Evolutionary conservation across 495 filamentous ascomycete genomes (phyloP).

Genomic region (Penicillium manginii): DNA sequence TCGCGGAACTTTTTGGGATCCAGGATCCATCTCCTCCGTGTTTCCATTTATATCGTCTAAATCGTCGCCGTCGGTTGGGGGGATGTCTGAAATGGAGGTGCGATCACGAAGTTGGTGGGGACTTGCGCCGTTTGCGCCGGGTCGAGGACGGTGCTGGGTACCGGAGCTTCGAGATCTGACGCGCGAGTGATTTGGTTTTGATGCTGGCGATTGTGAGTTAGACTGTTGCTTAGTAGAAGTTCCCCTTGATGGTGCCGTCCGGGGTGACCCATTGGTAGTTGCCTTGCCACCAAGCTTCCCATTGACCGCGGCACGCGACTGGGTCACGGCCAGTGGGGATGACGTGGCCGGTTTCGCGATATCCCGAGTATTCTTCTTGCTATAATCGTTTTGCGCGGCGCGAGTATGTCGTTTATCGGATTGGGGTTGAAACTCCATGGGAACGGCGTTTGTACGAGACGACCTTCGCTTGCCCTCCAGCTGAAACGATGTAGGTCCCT

Average conservation of each 20-base stretch:
- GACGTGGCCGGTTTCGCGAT: slow-evolving; percentile 34
- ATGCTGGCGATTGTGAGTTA: slow-evolving; percentile 36
- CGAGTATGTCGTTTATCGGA: slow-evolving; percentile 66
- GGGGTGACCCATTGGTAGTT: slow-evolving; percentile 40
- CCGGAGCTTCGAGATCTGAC: slow-evolving; percentile 40
- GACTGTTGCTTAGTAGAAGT: slow-evolving; percentile 26
- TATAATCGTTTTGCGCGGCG: slow-evolving; percentile 38
- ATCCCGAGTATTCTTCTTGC: slow-evolving; percentile 28
- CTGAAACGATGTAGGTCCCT: slow-evolving; percentile 84
- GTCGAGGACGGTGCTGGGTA: slow-evolving; percentile 22
- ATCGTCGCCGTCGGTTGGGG: slow-evolving; percentile 11
- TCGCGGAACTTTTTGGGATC: slow-evolving; percentile 40
- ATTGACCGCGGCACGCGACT: slow-evolving; percentile 36
- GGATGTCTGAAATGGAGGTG: slow-evolving; percentile 29
- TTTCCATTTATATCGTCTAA: slow-evolving; percentile 16
- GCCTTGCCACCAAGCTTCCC: slow-evolving; percentile 39
- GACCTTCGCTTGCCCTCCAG: slow-evolving; percentile 86
- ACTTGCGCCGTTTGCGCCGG: slow-evolving; percentile 27
- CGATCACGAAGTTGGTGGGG: slow-evolving; percentile 32
- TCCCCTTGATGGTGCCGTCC: slow-evolving; percentile 28
- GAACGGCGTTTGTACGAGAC: slow-evolving; percentile 75
- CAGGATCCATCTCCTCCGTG: slow-evolving; percentile 25
- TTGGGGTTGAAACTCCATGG: slow-evolving; percentile 68
- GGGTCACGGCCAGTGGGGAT: slow-evolving; percentile 39
- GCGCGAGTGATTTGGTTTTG: slow-evolving; percentile 35